A percentile compares a stretch with the other conserved stretches of the same genome.
These are phyloP conservation scores for Colletotrichum sidae DNA, from an alignment of 2,329 filamentous ascomycete species.

Conservation along the genomic window DNA sequence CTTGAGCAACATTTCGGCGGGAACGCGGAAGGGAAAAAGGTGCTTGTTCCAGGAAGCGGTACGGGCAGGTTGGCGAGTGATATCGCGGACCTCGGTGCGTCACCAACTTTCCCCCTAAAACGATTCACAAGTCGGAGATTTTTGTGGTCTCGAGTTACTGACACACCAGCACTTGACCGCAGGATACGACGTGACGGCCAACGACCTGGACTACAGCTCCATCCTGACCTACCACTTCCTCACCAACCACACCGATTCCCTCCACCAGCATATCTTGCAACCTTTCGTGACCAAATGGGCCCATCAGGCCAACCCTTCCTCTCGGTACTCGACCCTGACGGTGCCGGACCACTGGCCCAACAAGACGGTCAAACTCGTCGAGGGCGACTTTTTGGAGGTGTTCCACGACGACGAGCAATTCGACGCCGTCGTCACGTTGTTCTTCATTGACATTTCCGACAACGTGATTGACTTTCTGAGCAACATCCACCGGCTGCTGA, in stretches of 20 bases:
- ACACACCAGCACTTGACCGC: not conserved
- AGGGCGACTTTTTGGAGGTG: not conserved
- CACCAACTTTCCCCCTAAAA: not conserved
- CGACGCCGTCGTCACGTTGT: not conserved
- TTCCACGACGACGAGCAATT: not conserved
- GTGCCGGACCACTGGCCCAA: not conserved
- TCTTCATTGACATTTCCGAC: not conserved
- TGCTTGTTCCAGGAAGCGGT: not conserved
- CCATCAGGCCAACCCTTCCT: constrained; percentile 42
- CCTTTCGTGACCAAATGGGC: constrained; percentile 14
- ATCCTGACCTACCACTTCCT: constrained; percentile 1
- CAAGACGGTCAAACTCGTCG: not conserved
- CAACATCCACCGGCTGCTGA: not conserved
- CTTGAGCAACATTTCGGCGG: too few relatives aligned
- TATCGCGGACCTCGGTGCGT: not conserved
- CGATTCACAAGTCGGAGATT: not conserved
- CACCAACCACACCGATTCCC: not conserved
- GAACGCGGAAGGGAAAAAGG: too few relatives aligned
- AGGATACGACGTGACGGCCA: not conserved
- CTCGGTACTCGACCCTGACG: not conserved
- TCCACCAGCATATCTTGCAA: constrained; percentile 3
- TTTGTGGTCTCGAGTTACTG: too few relatives aligned
- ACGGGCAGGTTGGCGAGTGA: constrained; percentile 1
- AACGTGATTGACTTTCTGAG: not conserved
- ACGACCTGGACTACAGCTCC: not conserved